Evolutionary conservation across 768 basidiomycete genomes (phyloP).

Genomic region (Suillus ampliporus): DNA sequence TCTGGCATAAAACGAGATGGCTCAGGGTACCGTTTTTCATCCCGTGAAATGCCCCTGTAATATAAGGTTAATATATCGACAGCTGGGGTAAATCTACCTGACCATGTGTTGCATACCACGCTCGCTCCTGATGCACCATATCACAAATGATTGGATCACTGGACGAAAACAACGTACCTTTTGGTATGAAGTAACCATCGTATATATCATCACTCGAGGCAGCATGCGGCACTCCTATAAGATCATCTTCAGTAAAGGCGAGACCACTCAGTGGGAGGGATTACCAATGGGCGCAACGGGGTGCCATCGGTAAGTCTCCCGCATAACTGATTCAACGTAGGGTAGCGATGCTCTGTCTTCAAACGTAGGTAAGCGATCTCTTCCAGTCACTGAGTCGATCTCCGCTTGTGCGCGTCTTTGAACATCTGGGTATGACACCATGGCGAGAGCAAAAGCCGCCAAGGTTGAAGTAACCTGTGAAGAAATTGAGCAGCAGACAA

Average conservation of each 20-base stretch:
- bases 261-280: neutral
- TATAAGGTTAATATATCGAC: neutral
- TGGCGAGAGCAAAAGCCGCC: conserved; percentile 11
- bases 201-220: conserved; percentile 42
- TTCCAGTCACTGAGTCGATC: conserved; percentile 15
- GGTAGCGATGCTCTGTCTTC: conserved; percentile 1
- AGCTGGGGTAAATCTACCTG: neutral
- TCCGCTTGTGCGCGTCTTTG: conserved; percentile 23
- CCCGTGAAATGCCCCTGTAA: conserved; percentile 12
- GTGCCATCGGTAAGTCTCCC: conserved; percentile 6
- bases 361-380: neutral
- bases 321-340: conserved; percentile 1
- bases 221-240: conserved; percentile 4
- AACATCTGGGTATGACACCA: conserved; percentile 16
- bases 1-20: conserved; percentile 20
- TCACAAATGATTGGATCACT: neutral
- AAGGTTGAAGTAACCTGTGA: conserved; percentile 17
- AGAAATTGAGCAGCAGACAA: conserved; percentile 1
- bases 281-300: neutral
- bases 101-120: conserved; percentile 3
- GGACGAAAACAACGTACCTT: conserved; percentile 17
- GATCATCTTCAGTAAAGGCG: neutral
- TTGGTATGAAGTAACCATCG: conserved; percentile 38
- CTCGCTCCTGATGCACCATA: neutral
- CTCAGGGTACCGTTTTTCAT: conserved; percentile 13